Conservation (phyloP, 495 filamentous ascomycete species). For the Cercophora sp. region DNA sequence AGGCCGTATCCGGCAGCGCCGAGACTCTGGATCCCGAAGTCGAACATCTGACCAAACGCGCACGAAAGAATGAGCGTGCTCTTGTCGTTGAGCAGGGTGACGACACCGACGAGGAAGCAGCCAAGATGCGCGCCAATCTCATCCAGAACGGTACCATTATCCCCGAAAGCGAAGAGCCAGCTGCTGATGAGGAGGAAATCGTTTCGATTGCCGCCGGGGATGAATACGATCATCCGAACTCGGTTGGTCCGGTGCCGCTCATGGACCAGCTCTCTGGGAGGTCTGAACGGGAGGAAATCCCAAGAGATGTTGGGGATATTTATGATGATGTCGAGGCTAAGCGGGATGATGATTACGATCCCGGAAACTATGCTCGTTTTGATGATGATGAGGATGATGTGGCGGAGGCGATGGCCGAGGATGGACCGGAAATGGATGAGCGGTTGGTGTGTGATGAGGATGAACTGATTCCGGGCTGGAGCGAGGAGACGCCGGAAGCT, state of each 20-base stretch:
- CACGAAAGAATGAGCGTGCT: neutral
- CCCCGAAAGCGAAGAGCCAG: neutral
- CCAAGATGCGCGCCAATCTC: neutral
- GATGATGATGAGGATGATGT: neutral
- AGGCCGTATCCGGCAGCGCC: neutral
- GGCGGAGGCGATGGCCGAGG: neutral
- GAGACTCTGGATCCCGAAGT: too few relatives aligned
- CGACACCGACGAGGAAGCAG: neutral
- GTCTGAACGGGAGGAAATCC: neutral
- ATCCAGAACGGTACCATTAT: neutral
- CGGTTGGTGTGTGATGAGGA: neutral
- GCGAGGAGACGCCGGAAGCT: neutral
- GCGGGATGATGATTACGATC: neutral
- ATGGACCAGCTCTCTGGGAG: neutral
- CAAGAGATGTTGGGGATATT: neutral
- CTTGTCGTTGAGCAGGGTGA: neutral
- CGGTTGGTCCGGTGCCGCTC: neutral
- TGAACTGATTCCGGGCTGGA: neutral
- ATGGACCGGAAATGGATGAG: neutral
- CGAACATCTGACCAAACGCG: neutral
- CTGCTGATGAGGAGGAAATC: neutral
- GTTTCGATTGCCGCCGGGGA: neutral
- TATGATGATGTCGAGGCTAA: neutral
- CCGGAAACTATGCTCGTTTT: neutral
- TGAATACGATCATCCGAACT: neutral